Evolutionary conservation across 1,139 yeast genomes (phyloP).

Genomic region (Candida sp.): DNA sequence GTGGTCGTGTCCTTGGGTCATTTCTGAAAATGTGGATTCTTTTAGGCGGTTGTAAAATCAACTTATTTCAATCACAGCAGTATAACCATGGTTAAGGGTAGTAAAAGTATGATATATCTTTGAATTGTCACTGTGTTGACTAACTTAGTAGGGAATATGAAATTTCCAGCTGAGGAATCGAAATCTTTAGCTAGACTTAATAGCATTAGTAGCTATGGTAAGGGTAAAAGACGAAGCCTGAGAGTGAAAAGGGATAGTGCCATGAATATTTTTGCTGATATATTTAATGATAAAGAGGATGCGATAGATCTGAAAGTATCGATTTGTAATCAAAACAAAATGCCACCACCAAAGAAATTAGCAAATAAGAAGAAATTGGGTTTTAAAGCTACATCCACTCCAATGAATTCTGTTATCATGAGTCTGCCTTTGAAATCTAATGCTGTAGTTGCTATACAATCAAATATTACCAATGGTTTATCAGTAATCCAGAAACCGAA

Average conservation of each 20-base stretch:
- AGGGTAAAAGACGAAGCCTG: neutral
- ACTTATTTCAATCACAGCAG: neutral
- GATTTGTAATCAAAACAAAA: neutral
- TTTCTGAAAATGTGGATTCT: neutral
- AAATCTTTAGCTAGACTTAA: neutral
- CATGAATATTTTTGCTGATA: neutral
- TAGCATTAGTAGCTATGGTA: neutral
- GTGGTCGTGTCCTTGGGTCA: neutral
- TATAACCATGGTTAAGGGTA: neutral
- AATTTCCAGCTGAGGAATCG: no score
- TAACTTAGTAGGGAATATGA: no score
- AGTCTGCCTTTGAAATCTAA: neutral
- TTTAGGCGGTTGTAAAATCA: neutral
- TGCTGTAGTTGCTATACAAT: neutral
- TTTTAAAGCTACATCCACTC: constrained; percentile 1
- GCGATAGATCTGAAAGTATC: neutral
- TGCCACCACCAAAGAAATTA: neutral
- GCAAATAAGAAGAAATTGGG: neutral
- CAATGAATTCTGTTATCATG: neutral
- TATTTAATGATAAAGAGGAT: neutral
- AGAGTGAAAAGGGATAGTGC: neutral
- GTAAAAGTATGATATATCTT: no score
- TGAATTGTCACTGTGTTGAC: no score
- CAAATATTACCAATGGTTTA: neutral
- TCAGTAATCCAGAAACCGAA: neutral